These are phyloP conservation scores for Paramecium bursaria DNA, from an alignment of 73 alveolate species.

Conservation along the genomic window DNA sequence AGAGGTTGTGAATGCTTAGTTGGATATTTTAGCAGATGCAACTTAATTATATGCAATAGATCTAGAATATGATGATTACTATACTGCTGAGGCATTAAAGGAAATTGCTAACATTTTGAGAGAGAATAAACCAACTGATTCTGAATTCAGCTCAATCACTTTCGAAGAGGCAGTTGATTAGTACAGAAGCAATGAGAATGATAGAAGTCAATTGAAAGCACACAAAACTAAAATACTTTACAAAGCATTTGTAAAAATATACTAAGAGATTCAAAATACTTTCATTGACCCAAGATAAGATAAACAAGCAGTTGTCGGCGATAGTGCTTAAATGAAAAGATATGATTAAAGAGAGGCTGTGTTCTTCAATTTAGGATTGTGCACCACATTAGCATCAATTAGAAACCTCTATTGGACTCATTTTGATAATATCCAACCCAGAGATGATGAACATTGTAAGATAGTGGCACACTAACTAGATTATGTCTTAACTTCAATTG, in stretches of 20 bases:
- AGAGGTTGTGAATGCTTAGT: slow-evolving; percentile 12
- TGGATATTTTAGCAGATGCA: slow-evolving; percentile 31
- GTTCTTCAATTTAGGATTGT: slow-evolving; percentile 15
- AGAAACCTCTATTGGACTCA: slow-evolving; percentile 37
- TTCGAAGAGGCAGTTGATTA: slow-evolving; percentile 42
- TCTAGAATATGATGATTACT: neutral
- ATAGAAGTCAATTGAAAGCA: neutral
- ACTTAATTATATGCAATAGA: slow-evolving; percentile 1
- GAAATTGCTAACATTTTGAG: slow-evolving; percentile 18
- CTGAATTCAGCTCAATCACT: slow-evolving; percentile 21
- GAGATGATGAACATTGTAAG: slow-evolving; percentile 60
- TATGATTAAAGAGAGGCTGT: neutral
- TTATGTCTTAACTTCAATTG: slow-evolving; percentile 6
- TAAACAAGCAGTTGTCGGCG: neutral
- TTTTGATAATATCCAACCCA: slow-evolving; percentile 6
- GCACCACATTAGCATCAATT: slow-evolving; percentile 4
- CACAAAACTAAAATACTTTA: neutral
- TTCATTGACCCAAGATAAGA: slow-evolving; percentile 43
- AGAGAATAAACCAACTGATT: slow-evolving; percentile 14
- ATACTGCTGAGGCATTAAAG: neutral
- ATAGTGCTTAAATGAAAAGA: slow-evolving; percentile 3
- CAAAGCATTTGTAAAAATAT: slow-evolving; percentile 8
- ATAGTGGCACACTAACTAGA: slow-evolving; percentile 13
- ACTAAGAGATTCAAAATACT: slow-evolving; percentile 1
- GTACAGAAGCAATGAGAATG: neutral